These are phyloP conservation scores for Azolla pinnata DNA, from an alignment of 75 land plant genomes.

Conservation along the genomic window DNA sequence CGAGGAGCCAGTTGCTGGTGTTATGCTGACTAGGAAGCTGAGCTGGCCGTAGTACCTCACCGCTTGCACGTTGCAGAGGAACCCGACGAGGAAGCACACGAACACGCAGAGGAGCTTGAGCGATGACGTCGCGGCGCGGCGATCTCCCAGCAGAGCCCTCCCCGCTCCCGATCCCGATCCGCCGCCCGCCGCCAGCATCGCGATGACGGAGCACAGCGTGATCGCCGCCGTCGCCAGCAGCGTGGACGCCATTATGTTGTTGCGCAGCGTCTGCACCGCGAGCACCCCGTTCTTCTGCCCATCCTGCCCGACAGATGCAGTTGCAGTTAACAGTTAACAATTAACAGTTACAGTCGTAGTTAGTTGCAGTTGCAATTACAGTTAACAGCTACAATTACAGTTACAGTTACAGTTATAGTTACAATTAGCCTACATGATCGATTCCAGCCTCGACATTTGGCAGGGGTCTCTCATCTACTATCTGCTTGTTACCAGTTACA, in stretches of 20 bases:
- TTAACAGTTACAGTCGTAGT: too few relatives aligned
- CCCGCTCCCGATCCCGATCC: not conserved
- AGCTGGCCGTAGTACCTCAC: slow-evolving; percentile 28
- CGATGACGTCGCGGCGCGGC: not conserved
- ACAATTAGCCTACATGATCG: too few relatives aligned
- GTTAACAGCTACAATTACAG: too few relatives aligned
- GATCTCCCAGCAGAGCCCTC: slow-evolving; percentile 4
- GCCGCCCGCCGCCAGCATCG: slow-evolving; percentile 10
- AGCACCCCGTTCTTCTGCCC: slow-evolving; percentile 29
- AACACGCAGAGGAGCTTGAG: slow-evolving; percentile 21
- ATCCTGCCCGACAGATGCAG: too few relatives aligned
- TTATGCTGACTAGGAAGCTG: slow-evolving; percentile 31
- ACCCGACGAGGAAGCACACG: slow-evolving; percentile 22
- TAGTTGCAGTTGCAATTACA: too few relatives aligned
- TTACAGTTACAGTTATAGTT: too few relatives aligned
- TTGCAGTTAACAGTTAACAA: too few relatives aligned
- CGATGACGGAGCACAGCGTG: slow-evolving; percentile 17
- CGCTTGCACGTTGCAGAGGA: slow-evolving; percentile 28
- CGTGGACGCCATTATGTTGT: slow-evolving; percentile 37
- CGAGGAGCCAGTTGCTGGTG: slow-evolving; percentile 17
- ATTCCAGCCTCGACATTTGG: too few relatives aligned
- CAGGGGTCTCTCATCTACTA: too few relatives aligned
- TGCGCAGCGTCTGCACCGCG: slow-evolving; percentile 36
- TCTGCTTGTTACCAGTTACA: too few relatives aligned
- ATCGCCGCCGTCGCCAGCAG: slow-evolving; percentile 36